Percentiles rank a stretch among this genome's conserved stretches.
Evolutionary conservation across 1,139 yeast genomes (phyloP).

Genomic region (Barnettozyma hawaiiensis): DNA sequence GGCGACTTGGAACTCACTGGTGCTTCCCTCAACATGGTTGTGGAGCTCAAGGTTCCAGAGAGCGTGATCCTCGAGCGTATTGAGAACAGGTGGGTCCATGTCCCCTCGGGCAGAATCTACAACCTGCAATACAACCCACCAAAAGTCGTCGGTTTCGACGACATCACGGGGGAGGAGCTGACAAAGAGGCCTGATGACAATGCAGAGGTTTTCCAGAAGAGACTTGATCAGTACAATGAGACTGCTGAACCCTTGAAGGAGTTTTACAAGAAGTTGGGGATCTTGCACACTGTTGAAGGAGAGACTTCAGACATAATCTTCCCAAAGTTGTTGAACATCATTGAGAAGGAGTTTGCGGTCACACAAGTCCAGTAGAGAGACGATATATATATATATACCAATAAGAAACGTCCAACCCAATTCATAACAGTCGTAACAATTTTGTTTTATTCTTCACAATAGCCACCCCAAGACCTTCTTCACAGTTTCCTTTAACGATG

Average conservation of each 20-base stretch:
- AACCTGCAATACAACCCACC: conserved; percentile 89
- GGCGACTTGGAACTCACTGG: conserved; percentile 35
- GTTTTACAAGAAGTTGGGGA: conserved; percentile 48
- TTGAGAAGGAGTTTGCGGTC: conserved; percentile 28
- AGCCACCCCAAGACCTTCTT: conserved; percentile 23
- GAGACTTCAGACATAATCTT: conserved; percentile 78
- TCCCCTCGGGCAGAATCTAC: conserved; percentile 80
- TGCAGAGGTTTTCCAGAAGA: conserved; percentile 56
- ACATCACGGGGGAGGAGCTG: conserved; percentile 82
- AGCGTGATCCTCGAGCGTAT: conserved; percentile 73
- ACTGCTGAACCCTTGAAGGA: conserved; percentile 60
- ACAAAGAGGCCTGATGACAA: conserved; percentile 79
- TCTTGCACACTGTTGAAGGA: conserved; percentile 59
- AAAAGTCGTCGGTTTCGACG: conserved; percentile 71
- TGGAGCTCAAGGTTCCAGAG: conserved; percentile 80
- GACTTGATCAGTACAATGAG: conserved; percentile 58
- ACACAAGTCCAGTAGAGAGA: too few species aligned
- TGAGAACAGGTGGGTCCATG: conserved; percentile 80
- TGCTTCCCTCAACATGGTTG: conserved; percentile 60
- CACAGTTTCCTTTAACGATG: conserved; percentile 28
- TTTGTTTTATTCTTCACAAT: conserved; percentile 16
- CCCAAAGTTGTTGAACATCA: conserved; percentile 54
- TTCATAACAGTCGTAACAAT: not conserved
- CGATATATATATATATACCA: not conserved
- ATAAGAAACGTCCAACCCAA: too few species aligned